These are phyloP conservation scores for Carpinus fangiana DNA, from an alignment of 306 rosid genomes.

Conservation along the genomic window DNA sequence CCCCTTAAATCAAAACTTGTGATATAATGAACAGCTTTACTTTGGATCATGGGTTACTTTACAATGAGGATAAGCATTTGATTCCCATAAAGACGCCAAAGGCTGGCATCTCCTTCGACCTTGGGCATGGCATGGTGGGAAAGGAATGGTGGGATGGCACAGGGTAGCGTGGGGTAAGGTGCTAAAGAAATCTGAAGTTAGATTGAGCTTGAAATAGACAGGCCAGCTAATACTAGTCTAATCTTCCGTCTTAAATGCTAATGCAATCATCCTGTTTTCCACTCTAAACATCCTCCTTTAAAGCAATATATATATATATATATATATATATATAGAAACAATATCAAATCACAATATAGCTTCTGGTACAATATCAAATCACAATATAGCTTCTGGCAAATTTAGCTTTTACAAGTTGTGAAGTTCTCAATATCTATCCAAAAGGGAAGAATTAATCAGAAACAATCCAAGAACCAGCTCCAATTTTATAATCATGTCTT, in stretches of 20 bases:
- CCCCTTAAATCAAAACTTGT: background rate
- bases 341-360: constrained; percentile 6
- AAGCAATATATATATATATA: background rate
- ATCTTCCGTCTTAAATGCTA: background rate
- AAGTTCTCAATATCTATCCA: constrained; percentile 5
- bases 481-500: background rate
- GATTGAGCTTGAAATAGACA: constrained; percentile 1
- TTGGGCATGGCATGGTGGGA: constrained; percentile 2
- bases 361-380: background rate
- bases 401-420: background rate
- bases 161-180: no score
- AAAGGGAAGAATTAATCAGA: constrained; percentile 1
- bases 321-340: background rate
- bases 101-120: background rate
- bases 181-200: background rate
- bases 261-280: constrained; percentile 4
- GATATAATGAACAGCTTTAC: background rate
- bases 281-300: background rate
- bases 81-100: background rate
- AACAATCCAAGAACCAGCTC: constrained; percentile 19
- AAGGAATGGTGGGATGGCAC: background rate
- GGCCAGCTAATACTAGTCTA: background rate
- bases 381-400: constrained; percentile 2
- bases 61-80: background rate
- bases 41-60: background rate